Percentiles rank a stretch among this genome's conserved stretches.
phyloP scores from a whole-genome alignment of 305 asterid species.

The Solanum chacoense region DNA sequence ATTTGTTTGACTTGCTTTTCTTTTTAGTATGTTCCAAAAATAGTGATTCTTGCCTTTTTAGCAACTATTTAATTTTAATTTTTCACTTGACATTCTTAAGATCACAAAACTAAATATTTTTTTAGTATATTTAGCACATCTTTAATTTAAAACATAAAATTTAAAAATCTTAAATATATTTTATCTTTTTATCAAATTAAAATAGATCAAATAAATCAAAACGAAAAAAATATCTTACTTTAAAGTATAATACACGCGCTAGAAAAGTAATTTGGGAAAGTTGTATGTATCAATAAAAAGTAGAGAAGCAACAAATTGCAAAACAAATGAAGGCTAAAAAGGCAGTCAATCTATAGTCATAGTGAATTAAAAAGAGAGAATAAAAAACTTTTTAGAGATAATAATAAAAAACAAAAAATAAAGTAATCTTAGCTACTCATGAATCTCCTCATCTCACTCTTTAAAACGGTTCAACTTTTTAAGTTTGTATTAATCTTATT shows the following conservation, averaged over 20 bases:
- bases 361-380: background rate
- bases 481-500: background rate
- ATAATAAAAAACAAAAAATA: background rate
- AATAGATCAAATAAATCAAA: no score
- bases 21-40: no score
- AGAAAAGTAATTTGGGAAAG: background rate
- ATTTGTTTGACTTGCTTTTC: no score
- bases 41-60: no score
- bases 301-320: background rate
- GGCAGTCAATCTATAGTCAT: slow-evolving; percentile 41
- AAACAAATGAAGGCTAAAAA: slow-evolving; percentile 24
- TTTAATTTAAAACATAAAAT: background rate
- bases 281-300: background rate
- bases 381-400: background rate
- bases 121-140: no score
- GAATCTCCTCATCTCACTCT: slow-evolving; percentile 36
- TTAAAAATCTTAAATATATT: no score
- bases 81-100: background rate
- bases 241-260: background rate
- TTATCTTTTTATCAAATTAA: no score
- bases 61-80: background rate
- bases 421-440: slow-evolving; percentile 27
- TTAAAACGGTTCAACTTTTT: slow-evolving; percentile 33
- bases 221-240: background rate
- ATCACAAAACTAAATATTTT: no score